These are phyloP conservation scores for Torulaspora maleeae DNA, from an alignment of 805 yeast genomes.

Conservation along the genomic window DNA sequence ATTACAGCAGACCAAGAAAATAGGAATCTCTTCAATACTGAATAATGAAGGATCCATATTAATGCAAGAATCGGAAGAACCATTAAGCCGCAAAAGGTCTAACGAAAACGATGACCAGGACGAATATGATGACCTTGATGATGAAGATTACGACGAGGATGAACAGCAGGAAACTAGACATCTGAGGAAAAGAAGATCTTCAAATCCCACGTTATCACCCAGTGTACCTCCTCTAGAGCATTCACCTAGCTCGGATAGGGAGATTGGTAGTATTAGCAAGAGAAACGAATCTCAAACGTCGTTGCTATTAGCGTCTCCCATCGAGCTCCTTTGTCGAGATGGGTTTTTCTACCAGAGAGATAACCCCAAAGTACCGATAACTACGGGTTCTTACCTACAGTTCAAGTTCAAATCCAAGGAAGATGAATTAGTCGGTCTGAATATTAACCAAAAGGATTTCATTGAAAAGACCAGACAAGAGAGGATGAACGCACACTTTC, in stretches of 20 bases:
- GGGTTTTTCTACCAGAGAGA: slow-evolving; percentile 33
- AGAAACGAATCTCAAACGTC: slow-evolving; percentile 16
- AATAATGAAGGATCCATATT: slow-evolving; percentile 18
- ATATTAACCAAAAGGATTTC: slow-evolving; percentile 20
- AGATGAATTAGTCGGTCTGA: slow-evolving; percentile 25
- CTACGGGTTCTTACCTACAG: slow-evolving; percentile 31
- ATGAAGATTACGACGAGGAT: slow-evolving; percentile 15
- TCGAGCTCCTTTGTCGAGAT: slow-evolving; percentile 31
- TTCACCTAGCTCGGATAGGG: slow-evolving; percentile 1
- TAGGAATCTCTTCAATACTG: slow-evolving; percentile 27
- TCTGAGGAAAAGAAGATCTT: slow-evolving; percentile 13
- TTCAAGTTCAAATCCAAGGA: slow-evolving; percentile 32
- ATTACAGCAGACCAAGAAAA: slow-evolving; percentile 15
- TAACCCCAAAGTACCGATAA: slow-evolving; percentile 28
- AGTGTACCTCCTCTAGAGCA: slow-evolving; percentile 1
- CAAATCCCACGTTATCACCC: slow-evolving; percentile 1
- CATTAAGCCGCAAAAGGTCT: slow-evolving; percentile 3
- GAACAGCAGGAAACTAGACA: slow-evolving; percentile 7
- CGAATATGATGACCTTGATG: slow-evolving; percentile 13
- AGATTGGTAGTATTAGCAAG: neutral
- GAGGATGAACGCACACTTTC: slow-evolving; percentile 29
- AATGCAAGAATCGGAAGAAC: neutral
- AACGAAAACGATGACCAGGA: slow-evolving; percentile 26
- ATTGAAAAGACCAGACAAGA: slow-evolving; percentile 24
- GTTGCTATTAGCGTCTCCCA: slow-evolving; percentile 26